phyloP scores from a whole-genome alignment of 1,284 basidiomycete species.

The Puccinia coronata region DNA sequence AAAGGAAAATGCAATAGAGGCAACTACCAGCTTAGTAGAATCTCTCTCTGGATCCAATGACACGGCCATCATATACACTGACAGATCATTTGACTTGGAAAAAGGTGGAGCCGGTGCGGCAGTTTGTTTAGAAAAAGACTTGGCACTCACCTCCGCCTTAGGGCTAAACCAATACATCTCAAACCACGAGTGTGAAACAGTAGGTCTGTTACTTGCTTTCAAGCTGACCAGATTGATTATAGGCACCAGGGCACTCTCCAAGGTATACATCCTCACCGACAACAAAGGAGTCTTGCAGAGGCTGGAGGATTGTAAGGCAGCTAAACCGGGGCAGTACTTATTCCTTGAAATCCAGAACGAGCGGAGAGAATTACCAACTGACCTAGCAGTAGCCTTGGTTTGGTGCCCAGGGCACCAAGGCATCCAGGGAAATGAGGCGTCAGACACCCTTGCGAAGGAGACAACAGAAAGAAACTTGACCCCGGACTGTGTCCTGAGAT shows the following conservation, averaged over 20 bases:
- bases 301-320: not conserved
- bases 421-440: not conserved
- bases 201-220: not conserved
- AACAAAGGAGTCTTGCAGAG: not conserved
- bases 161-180: not conserved
- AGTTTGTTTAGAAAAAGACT: not conserved
- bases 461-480: not conserved
- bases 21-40: no score
- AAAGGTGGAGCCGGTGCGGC: not conserved
- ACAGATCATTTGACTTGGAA: not conserved
- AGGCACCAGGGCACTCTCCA: not conserved
- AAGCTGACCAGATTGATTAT: not conserved
- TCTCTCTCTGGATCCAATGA: no score
- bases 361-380: not conserved
- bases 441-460: not conserved
- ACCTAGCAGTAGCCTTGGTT: not conserved
- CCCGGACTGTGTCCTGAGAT: not conserved
- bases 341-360: not conserved
- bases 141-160: not conserved
- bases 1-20: no score
- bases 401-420: constrained; percentile 5
- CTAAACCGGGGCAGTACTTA: not conserved
- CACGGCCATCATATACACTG: not conserved
- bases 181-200: not conserved
- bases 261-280: not conserved